These are phyloP conservation scores for Chlorella ohadii DNA, from an alignment of 139 green algal species.

Conservation along the genomic window DNA sequence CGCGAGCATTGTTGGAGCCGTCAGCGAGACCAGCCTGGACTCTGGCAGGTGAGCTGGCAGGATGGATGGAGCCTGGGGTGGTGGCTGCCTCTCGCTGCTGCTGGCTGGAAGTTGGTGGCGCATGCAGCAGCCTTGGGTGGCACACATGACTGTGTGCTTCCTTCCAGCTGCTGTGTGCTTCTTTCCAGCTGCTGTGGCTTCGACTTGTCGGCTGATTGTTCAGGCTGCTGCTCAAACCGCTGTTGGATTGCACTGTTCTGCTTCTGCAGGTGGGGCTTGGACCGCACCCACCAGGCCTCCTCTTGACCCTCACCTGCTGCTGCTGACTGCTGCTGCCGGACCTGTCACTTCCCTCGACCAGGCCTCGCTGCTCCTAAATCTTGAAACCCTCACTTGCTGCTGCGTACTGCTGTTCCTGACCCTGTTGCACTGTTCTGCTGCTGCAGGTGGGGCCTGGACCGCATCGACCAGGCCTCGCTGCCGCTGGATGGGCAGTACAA, in stretches of 20 bases:
- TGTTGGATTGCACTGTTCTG: neutral
- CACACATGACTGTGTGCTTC: neutral
- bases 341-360: too few species aligned
- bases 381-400: neutral
- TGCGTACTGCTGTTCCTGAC: neutral
- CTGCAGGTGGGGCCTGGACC: conserved; percentile 69
- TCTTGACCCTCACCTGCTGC: neutral
- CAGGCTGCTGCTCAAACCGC: too few species aligned
- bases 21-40: neutral
- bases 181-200: neutral
- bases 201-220: too few species aligned
- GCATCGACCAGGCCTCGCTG: conserved; percentile 67
- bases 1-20: neutral
- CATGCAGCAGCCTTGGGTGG: neutral
- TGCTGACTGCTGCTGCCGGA: neutral
- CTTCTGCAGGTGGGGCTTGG: conserved; percentile 61
- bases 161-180: neutral
- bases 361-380: too few species aligned
- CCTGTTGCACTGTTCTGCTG: neutral
- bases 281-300: conserved; percentile 69
- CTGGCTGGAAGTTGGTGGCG: neutral
- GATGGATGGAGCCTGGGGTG: neutral
- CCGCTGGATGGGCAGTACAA: conserved; percentile 69
- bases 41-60: neutral
- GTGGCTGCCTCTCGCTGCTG: neutral